Percentiles rank a stretch among this genome's conserved stretches.
These are phyloP conservation scores for Aplosporella prunicola DNA, from an alignment of 2,329 filamentous ascomycete species.

Conservation along the genomic window DNA sequence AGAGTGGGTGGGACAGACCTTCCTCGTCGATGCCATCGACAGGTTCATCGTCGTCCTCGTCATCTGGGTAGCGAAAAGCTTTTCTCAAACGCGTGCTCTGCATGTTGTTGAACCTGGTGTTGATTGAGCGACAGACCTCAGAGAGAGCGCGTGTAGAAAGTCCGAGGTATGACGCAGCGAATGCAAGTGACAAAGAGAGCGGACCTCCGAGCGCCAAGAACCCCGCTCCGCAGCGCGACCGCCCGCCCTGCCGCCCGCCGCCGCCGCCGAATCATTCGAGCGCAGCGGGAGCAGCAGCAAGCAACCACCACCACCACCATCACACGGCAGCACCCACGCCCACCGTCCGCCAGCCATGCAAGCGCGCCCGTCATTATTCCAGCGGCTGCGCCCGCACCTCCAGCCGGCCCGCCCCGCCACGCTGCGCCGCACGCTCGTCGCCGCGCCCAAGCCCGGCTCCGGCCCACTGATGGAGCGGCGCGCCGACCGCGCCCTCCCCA, in stretches of 20 bases:
- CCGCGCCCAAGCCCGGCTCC: slow-evolving; percentile 9
- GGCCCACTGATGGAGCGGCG: slow-evolving; percentile 12
- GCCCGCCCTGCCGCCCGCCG: background rate
- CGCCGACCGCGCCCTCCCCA: slow-evolving; percentile 13
- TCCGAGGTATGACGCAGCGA: no score
- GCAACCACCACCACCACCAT: slow-evolving; percentile 1
- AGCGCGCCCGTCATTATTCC: background rate
- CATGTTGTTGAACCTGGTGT: slow-evolving; percentile 27
- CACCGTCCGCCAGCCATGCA: background rate
- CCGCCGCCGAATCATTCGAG: slow-evolving; percentile 5
- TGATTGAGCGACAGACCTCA: no score
- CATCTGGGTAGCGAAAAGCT: slow-evolving; percentile 65
- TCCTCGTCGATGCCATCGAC: slow-evolving; percentile 65
- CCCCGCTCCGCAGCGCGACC: no score
- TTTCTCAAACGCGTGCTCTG: slow-evolving; percentile 58
- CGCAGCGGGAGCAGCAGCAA: background rate
- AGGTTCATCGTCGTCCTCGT: slow-evolving; percentile 45
- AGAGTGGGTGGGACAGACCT: slow-evolving; percentile 37
- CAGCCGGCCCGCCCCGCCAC: background rate
- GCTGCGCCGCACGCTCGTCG: slow-evolving; percentile 11
- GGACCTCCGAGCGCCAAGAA: no score
- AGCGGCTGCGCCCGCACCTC: background rate
- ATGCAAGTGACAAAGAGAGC: background rate
- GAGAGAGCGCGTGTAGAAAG: no score
- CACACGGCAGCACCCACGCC: background rate